Percentiles rank a stretch among this genome's conserved stretches.
Conservation (phyloP, 192 early-diverging fungal genomes). For the Umbelopsis sp. region DNA sequence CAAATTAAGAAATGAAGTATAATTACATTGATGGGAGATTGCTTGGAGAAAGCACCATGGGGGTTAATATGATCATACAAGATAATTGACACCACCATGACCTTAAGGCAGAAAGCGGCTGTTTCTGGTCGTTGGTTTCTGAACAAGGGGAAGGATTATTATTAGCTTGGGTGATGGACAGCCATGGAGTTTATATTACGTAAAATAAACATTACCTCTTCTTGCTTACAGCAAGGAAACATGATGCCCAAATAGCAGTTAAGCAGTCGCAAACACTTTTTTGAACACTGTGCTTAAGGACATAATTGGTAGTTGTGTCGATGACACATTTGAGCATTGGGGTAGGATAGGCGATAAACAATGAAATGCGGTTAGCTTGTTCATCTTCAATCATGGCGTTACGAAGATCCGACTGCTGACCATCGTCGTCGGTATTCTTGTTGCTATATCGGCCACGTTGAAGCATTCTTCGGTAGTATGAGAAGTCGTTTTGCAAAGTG, state of each 20-base stretch:
- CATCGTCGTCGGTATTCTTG: constrained; percentile 1
- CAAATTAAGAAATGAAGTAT: constrained; percentile 4
- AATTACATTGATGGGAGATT: constrained; percentile 81
- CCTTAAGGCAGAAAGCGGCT: constrained; percentile 78
- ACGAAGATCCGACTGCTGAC: constrained; percentile 48
- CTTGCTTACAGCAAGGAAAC: constrained; percentile 79
- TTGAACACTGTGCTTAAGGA: constrained; percentile 48
- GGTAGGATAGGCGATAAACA: constrained; percentile 95
- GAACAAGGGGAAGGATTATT: constrained; percentile 10
- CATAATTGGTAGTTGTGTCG: constrained; percentile 73
- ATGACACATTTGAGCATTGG: constrained; percentile 91
- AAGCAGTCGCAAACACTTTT: constrained; percentile 71
- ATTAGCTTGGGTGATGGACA: too few species aligned
- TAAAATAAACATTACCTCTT: constrained; percentile 37
- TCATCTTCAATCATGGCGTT: constrained; percentile 77
- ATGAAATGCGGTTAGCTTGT: constrained; percentile 90
- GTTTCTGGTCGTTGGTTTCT: constrained; percentile 60
- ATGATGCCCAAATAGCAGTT: constrained; percentile 74
- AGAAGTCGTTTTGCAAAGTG: constrained; percentile 93
- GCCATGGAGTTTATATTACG: too few species aligned
- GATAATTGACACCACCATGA: constrained; percentile 87
- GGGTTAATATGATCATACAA: constrained; percentile 90
- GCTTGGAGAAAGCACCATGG: constrained; percentile 74
- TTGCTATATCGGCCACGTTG: constrained; percentile 60
- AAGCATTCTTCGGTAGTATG: constrained; percentile 92